These are phyloP conservation scores for Phaeodactylum tricornutum DNA, from an alignment of 108 stramenopile genomes.

Conservation along the genomic window DNA sequence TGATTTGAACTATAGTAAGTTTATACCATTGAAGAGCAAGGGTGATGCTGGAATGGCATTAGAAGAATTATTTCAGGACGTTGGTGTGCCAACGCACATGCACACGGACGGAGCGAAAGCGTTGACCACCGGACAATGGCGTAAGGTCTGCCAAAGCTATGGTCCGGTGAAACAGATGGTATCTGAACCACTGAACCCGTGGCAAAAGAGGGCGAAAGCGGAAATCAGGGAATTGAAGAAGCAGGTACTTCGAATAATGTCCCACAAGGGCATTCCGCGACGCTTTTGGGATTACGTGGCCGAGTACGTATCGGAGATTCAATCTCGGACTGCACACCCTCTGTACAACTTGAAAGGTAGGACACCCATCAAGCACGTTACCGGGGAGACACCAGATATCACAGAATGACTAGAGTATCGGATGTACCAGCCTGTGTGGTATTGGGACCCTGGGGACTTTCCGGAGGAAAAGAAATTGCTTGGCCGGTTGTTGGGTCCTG, in stretches of 20 bases:
- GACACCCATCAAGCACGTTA: conserved; percentile 14
- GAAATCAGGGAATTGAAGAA: too few relatives aligned
- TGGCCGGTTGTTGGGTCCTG: conserved; percentile 19
- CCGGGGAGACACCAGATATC: conserved; percentile 30
- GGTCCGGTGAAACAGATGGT: too few relatives aligned
- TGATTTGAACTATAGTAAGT: too few relatives aligned
- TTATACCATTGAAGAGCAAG: conserved; percentile 8
- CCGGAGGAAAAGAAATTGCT: conserved; percentile 3
- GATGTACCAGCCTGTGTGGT: conserved; percentile 25
- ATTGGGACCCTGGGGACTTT: background rate
- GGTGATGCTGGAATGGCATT: conserved; percentile 16
- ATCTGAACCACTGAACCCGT: too few relatives aligned
- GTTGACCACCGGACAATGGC: too few relatives aligned
- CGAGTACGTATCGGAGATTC: conserved; percentile 5
- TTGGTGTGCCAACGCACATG: conserved; percentile 30
- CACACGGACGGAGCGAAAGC: too few relatives aligned
- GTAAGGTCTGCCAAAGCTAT: too few relatives aligned
- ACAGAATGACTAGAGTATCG: conserved; percentile 17
- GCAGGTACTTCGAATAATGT: too few relatives aligned
- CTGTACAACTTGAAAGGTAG: conserved; percentile 1
- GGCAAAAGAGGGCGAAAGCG: too few relatives aligned
- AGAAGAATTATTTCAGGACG: conserved; percentile 5
- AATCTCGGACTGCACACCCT: background rate
- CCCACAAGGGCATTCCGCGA: conserved; percentile 8
- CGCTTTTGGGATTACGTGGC: conserved; percentile 21